phyloP scores from a whole-genome alignment of 257 asterid species.

The Hygrophila difformis region DNA sequence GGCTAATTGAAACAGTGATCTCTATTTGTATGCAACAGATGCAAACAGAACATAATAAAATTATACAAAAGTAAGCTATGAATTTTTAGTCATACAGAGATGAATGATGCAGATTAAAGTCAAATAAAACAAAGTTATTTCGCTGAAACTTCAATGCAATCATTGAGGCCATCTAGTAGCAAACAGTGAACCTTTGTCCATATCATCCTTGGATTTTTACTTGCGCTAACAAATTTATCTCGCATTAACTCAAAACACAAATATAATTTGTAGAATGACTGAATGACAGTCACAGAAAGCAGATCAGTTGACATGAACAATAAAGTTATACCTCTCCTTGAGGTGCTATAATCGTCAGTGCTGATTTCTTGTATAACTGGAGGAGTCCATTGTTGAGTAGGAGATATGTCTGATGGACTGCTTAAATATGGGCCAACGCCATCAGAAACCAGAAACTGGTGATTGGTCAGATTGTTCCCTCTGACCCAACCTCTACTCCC shows the following conservation, averaged over 20 bases:
- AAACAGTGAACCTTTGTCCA: too few relatives aligned
- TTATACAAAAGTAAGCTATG: too few relatives aligned
- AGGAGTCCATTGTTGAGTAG: conserved; percentile 80
- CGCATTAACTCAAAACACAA: conserved; percentile 9
- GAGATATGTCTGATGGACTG: conserved; percentile 88
- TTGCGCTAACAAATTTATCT: too few relatives aligned
- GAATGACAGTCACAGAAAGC: not conserved
- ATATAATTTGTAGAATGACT: not conserved
- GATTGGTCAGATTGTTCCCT: conserved; percentile 51
- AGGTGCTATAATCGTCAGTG: conserved; percentile 50
- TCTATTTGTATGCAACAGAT: too few relatives aligned
- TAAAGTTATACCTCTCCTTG: conserved; percentile 55
- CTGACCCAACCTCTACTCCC: conserved; percentile 88
- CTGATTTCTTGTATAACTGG: conserved; percentile 82
- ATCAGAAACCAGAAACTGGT: conserved; percentile 63
- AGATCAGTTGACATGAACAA: not conserved
- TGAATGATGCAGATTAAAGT: too few relatives aligned
- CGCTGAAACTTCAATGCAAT: too few relatives aligned
- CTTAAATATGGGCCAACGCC: conserved; percentile 59
- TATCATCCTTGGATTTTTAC: too few relatives aligned
- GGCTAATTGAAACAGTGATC: too few relatives aligned
- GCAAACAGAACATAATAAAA: too few relatives aligned
- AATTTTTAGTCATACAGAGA: too few relatives aligned
- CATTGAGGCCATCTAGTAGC: too few relatives aligned
- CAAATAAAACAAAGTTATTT: too few relatives aligned